phyloP scores from a whole-genome alignment of 495 filamentous ascomycete genomes.

The Daldinia childiae region DNA sequence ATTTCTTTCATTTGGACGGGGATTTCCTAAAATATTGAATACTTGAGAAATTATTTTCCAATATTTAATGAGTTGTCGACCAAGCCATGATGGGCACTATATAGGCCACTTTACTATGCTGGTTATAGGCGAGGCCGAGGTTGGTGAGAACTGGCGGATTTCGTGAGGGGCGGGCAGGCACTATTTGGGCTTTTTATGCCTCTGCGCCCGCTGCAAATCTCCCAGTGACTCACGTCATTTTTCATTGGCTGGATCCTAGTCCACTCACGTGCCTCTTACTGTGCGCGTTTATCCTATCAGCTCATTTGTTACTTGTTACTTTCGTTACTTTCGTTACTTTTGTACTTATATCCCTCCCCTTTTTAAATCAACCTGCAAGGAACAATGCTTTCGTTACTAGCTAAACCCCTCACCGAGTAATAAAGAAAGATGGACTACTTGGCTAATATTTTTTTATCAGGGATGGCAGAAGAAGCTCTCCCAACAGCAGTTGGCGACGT shows the following conservation, averaged over 20 bases:
- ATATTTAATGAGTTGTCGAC: slow-evolving; percentile 13
- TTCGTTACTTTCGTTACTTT: neutral
- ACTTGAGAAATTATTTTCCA: neutral
- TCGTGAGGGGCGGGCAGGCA: slow-evolving; percentile 58
- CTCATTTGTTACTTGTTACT: slow-evolving; percentile 4
- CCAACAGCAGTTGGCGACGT: slow-evolving; percentile 79
- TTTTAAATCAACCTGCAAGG: neutral
- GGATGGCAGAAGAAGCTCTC: slow-evolving; percentile 93
- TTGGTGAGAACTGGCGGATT: slow-evolving; percentile 57
- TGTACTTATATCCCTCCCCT: neutral
- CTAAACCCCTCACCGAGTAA: neutral
- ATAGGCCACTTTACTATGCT: slow-evolving; percentile 5
- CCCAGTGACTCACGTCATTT: slow-evolving; percentile 45
- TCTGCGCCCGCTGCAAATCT: slow-evolving; percentile 35
- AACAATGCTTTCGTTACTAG: neutral
- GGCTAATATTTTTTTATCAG: slow-evolving; percentile 59
- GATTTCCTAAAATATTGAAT: slow-evolving; percentile 7
- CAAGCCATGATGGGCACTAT: neutral
- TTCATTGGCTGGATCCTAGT: slow-evolving; percentile 34
- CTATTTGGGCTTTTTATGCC: slow-evolving; percentile 67
- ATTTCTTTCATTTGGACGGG: neutral
- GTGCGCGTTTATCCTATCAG: slow-evolving; percentile 33
- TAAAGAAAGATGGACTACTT: slow-evolving; percentile 5
- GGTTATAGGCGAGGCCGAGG: slow-evolving; percentile 37
- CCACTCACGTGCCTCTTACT: slow-evolving; percentile 50